A percentile compares a stretch with the other conserved stretches of the same genome.
These are phyloP conservation scores for Aspergillus pseudonomiae DNA, from an alignment of 2,329 filamentous ascomycete genomes.

Conservation along the genomic window DNA sequence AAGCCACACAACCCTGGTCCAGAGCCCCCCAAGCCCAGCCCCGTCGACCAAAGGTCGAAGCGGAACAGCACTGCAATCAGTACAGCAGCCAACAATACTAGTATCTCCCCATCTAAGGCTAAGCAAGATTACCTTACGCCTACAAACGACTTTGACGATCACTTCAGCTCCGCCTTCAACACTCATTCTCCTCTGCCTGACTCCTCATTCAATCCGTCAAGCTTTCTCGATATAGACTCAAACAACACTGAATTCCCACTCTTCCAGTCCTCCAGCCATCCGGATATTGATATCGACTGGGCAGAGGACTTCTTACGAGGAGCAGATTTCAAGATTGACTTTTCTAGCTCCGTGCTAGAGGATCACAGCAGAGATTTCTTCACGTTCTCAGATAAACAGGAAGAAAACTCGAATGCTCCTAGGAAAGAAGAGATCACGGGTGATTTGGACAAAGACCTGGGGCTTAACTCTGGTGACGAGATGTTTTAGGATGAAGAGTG, in stretches of 20 bases:
- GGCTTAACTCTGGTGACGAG: constrained; percentile 35
- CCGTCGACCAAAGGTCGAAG: constrained; percentile 5
- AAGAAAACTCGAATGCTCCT: constrained; percentile 16
- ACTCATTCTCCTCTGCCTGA: constrained; percentile 7
- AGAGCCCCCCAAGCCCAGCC: neutral
- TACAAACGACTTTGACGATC: constrained; percentile 30
- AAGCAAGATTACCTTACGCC: constrained; percentile 21
- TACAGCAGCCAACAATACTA: constrained; percentile 8
- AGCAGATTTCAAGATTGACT: constrained; percentile 20
- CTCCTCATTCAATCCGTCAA: constrained; percentile 21
- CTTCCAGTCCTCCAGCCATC: constrained; percentile 11
- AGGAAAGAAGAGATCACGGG: constrained; percentile 34
- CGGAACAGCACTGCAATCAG: constrained; percentile 8
- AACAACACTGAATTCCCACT: constrained; percentile 23
- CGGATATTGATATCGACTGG: constrained; percentile 34
- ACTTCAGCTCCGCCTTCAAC: constrained; percentile 18
- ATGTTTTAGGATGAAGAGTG: constrained; percentile 24
- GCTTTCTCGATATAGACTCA: constrained; percentile 30
- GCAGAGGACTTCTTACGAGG: constrained; percentile 33
- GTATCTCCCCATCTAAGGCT: neutral
- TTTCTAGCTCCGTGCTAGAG: constrained; percentile 10
- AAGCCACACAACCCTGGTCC: constrained; percentile 1
- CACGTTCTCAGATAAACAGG: constrained; percentile 23
- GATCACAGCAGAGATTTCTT: constrained; percentile 22
- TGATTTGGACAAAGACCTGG: constrained; percentile 42